Percentiles rank a stretch among this genome's conserved stretches.
Conservation (phyloP, 2,329 filamentous ascomycete species). For the Exserohilum rostratum region DNA sequence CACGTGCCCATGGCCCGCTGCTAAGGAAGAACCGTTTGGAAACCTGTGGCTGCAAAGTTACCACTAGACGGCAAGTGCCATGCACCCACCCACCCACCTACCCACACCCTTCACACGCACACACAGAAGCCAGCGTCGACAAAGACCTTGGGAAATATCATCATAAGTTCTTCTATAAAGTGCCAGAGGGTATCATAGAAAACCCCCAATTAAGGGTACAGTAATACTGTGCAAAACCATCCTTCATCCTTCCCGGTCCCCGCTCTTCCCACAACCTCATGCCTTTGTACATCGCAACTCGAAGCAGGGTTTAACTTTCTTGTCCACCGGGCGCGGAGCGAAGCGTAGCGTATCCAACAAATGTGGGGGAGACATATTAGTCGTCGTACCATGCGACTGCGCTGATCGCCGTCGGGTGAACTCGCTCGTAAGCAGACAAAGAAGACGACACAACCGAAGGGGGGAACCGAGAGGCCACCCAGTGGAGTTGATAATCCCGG, state of each 20-base stretch:
- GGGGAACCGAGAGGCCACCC: not conserved
- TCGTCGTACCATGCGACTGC: not conserved
- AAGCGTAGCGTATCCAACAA: not conserved
- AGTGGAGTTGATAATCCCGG: not conserved
- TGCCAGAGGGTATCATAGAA: conserved; percentile 13
- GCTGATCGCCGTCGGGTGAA: not conserved
- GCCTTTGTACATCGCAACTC: not conserved
- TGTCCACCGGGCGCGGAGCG: not conserved
- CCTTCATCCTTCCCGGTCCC: not conserved
- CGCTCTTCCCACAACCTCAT: not conserved
- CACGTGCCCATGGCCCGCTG: too few species aligned
- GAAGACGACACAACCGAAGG: not conserved
- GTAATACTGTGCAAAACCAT: conserved; percentile 6
- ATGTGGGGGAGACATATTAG: not conserved
- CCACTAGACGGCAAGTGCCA: too few species aligned
- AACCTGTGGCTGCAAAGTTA: too few species aligned
- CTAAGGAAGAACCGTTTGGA: too few species aligned
- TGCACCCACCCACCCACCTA: too few species aligned
- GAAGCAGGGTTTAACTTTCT: not conserved
- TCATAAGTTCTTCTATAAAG: conserved; percentile 15
- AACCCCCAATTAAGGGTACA: conserved; percentile 13
- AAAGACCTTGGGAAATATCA: not conserved
- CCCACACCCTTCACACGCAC: too few species aligned
- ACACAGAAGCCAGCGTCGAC: not conserved
- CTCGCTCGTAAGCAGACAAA: conserved; percentile 2